phyloP scores from a whole-genome alignment of 495 filamentous ascomycete genomes.

The Penicillium alfredii region DNA sequence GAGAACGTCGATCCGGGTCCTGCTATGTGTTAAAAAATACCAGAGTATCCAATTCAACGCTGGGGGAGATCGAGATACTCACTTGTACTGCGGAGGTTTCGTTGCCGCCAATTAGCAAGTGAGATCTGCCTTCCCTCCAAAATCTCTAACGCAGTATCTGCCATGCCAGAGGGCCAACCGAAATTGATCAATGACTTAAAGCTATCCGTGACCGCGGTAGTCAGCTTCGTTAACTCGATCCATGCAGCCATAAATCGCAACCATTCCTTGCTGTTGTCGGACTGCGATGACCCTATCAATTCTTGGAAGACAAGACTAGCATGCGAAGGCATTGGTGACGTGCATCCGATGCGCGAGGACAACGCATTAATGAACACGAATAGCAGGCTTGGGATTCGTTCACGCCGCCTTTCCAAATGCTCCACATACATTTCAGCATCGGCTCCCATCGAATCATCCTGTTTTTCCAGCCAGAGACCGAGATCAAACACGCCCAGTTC shows the following conservation, averaged over 20 bases:
- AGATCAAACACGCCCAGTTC: conserved; percentile 33
- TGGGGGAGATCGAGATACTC: conserved; percentile 7
- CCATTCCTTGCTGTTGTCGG: conserved; percentile 4
- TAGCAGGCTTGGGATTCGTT: conserved; percentile 27
- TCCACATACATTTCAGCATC: conserved; percentile 18
- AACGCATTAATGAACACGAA: conserved; percentile 34
- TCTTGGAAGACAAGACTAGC: not conserved
- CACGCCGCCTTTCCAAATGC: conserved; percentile 18
- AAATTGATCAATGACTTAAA: conserved; percentile 23
- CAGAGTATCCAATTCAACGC: too few species aligned
- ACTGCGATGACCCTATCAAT: not conserved
- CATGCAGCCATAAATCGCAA: conserved; percentile 20
- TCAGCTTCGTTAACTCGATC: conserved; percentile 30
- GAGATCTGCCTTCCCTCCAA: conserved; percentile 26
- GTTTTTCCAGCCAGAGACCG: not conserved
- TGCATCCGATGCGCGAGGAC: conserved; percentile 30
- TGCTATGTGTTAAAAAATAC: too few species aligned
- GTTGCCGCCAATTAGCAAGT: conserved; percentile 23
- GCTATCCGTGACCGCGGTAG: conserved; percentile 22
- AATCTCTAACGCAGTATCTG: conserved; percentile 19
- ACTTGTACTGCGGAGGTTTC: conserved; percentile 5
- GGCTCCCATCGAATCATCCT: conserved; percentile 4
- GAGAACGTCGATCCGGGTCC: not conserved
- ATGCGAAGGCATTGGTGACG: conserved; percentile 27
- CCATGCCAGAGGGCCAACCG: conserved; percentile 10